These are phyloP conservation scores for Prototheca cutis DNA, from an alignment of 163 green algal genomes.

Conservation along the genomic window DNA sequence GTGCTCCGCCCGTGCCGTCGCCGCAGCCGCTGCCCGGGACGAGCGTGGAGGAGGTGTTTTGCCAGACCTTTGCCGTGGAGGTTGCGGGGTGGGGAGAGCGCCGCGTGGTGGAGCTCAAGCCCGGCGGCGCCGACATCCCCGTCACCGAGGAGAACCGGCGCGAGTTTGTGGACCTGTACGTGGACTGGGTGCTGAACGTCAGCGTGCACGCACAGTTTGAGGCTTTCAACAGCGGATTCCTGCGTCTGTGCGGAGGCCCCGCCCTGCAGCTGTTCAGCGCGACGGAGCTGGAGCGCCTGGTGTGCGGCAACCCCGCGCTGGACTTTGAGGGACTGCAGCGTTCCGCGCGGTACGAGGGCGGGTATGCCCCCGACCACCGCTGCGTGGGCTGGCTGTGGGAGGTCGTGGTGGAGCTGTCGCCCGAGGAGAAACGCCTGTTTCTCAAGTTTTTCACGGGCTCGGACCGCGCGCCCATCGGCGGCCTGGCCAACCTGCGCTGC, in stretches of 20 bases:
- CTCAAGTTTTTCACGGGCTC: constrained; percentile 93
- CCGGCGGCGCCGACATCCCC: constrained; percentile 52
- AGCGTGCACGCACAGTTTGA: constrained; percentile 63
- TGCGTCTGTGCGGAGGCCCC: constrained; percentile 73
- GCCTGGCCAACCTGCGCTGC: constrained; percentile 72
- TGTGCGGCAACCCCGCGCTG: constrained; percentile 81
- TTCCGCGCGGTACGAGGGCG: constrained; percentile 75
- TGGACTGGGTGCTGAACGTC: constrained; percentile 62
- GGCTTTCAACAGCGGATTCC: constrained; percentile 75
- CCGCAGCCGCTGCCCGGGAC: background rate
- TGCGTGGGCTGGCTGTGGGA: constrained; percentile 85
- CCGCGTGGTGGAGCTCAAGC: constrained; percentile 32
- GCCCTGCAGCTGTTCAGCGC: constrained; percentile 78
- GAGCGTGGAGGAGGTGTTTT: constrained; percentile 71
- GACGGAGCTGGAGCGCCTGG: constrained; percentile 70
- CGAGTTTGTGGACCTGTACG: constrained; percentile 78
- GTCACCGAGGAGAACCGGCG: constrained; percentile 80
- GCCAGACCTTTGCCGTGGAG: constrained; percentile 58
- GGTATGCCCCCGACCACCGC: constrained; percentile 43
- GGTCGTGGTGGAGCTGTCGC: constrained; percentile 50
- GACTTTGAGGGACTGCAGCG: constrained; percentile 79
- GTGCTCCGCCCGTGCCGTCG: constrained; percentile 1
- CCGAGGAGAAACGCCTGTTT: constrained; percentile 76
- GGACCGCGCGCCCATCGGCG: constrained; percentile 78
- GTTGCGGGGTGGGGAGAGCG: constrained; percentile 36